These are phyloP conservation scores for maize (Zea mays) DNA, from an alignment of 176 grass and related monocot species.

Conservation along the genomic window Zm-B73-REFERENCE-NAM-5.0 NC_050103.1:65325501-65326000, in stretches of 20 bases:
- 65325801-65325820: conserved; percentile 98
- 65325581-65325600: neutral
- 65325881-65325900: conserved; percentile 8
- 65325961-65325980: conserved; percentile 90
- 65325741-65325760: conserved; percentile 40
- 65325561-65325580: neutral
- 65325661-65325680: neutral
- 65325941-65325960: conserved; percentile 97
- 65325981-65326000: conserved; percentile 94
- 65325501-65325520: no score
- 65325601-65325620: neutral
- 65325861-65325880: conserved; percentile 24
- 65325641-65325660: neutral
- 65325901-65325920: conserved; percentile 44
- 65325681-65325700: neutral
- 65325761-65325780: conserved; percentile 80
- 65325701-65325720: conserved; percentile 3
- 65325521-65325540: no score
- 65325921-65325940: conserved; percentile 98
- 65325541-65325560: no score
- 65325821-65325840: conserved; percentile 98
- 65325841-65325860: conserved; percentile 47
- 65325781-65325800: conserved; percentile 92
- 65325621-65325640: neutral
- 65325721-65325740: neutral